Conservation (phyloP, 495 filamentous ascomycete species). For the Pyrenula massariospora region DNA sequence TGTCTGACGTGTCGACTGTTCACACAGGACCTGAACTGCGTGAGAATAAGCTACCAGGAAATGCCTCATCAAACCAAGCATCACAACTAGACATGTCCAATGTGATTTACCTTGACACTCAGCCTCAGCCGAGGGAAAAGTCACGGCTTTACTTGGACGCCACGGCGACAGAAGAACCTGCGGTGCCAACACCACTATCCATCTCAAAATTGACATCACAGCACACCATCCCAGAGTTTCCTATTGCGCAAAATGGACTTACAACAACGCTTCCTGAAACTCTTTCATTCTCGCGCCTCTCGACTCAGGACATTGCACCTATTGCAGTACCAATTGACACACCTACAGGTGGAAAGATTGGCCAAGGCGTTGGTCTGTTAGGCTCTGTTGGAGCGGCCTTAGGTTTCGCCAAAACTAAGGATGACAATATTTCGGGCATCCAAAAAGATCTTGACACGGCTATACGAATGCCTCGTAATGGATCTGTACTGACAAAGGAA, state of each 20-base stretch:
- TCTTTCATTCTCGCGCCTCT: slow-evolving; percentile 3
- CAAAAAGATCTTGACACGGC: neutral
- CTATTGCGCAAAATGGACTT: neutral
- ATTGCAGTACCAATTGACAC: neutral
- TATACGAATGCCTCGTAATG: neutral
- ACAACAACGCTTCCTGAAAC: neutral
- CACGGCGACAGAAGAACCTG: neutral
- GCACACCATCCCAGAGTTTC: neutral
- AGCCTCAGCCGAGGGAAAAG: neutral
- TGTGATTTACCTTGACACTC: neutral
- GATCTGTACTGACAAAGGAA: neutral
- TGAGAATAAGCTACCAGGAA: neutral
- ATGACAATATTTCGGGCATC: neutral
- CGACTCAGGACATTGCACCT: neutral
- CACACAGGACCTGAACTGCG: neutral
- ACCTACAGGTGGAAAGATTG: neutral
- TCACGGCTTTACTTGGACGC: neutral
- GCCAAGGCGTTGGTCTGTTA: neutral
- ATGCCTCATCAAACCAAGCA: no score
- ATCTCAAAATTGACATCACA: neutral
- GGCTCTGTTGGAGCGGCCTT: neutral
- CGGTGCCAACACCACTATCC: neutral
- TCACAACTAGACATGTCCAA: neutral
- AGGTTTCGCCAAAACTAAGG: neutral
- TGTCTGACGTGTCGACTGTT: neutral